These are phyloP conservation scores for Tulasnella sp. DNA, from an alignment of 768 basidiomycete species.

Conservation along the genomic window DNA sequence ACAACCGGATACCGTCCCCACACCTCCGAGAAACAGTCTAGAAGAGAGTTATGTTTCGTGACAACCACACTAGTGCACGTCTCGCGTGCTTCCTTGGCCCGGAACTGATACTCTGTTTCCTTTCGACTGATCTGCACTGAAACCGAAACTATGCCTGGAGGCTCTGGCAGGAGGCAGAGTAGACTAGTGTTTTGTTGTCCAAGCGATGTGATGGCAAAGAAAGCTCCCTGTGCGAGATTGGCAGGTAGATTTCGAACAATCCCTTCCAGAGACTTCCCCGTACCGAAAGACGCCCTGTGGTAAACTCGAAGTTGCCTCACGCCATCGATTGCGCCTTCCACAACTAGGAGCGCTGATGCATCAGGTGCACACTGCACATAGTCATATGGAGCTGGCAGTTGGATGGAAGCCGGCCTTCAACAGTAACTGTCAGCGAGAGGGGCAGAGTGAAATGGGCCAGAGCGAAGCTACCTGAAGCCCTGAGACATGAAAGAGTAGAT, in stretches of 20 bases:
- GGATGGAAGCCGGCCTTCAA: constrained; percentile 37
- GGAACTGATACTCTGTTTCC: constrained; percentile 45
- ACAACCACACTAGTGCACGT: no score
- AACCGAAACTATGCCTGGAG: constrained; percentile 31
- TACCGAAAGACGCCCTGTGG: constrained; percentile 50
- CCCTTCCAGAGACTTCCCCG: constrained; percentile 28
- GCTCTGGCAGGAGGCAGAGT: constrained; percentile 30
- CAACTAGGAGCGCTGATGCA: constrained; percentile 39
- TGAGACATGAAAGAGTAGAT: constrained; percentile 45
- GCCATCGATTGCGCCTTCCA: constrained; percentile 17
- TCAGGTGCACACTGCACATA: constrained; percentile 41
- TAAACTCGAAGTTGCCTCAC: constrained; percentile 30
- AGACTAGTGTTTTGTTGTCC: constrained; percentile 35
- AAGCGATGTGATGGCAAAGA: constrained; percentile 35
- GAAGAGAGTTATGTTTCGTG: constrained; percentile 8
- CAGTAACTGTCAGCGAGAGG: not conserved
- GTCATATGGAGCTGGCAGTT: constrained; percentile 29
- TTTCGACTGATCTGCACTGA: constrained; percentile 44
- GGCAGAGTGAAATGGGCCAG: not conserved
- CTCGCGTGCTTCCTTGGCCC: constrained; percentile 28
- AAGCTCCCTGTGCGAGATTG: constrained; percentile 16
- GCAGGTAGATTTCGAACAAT: constrained; percentile 30
- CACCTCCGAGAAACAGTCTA: constrained; percentile 14
- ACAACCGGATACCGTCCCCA: constrained; percentile 17
- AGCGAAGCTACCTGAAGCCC: constrained; percentile 39